A percentile compares a stretch with the other conserved stretches of the same genome.
These are phyloP conservation scores for Boletus patriciae DNA, from an alignment of 768 basidiomycete species.

Conservation along the genomic window DNA sequence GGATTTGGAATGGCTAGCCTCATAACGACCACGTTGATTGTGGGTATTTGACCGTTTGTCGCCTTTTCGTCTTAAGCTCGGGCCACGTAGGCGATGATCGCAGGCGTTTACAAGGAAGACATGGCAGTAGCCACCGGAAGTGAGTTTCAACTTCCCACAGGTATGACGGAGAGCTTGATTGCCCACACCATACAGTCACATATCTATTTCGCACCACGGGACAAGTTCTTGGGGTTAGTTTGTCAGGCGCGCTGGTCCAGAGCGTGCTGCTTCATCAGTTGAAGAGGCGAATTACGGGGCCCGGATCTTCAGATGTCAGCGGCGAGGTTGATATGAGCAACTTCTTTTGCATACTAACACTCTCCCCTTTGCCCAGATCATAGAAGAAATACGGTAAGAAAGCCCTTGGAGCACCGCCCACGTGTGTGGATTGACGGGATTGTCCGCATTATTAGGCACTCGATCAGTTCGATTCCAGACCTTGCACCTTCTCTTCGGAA, in stretches of 20 bases:
- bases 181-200: constrained; percentile 56
- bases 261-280: constrained; percentile 71
- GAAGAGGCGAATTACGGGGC: constrained; percentile 71
- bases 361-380: constrained; percentile 50
- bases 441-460: constrained; percentile 48
- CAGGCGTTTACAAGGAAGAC: constrained; percentile 74
- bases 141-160: constrained; percentile 42
- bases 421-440: constrained; percentile 17
- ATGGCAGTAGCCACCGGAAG: constrained; percentile 90
- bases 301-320: constrained; percentile 68
- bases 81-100: constrained; percentile 74
- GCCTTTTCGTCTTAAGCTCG: constrained; percentile 2
- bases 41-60: constrained; percentile 39
- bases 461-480: constrained; percentile 66
- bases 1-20: constrained; percentile 83
- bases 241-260: constrained; percentile 84
- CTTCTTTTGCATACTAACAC: constrained; percentile 20
- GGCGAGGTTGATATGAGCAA: constrained; percentile 26
- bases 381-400: constrained; percentile 64
- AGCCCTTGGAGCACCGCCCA: constrained; percentile 12
- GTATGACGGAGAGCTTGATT: constrained; percentile 8
- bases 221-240: constrained; percentile 92
- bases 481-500: constrained; percentile 53
- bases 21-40: constrained; percentile 85
- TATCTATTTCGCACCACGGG: constrained; percentile 94